These are phyloP conservation scores for Kokia cookei DNA, from an alignment of 441 rosid species.

Conservation along the genomic window DNA sequence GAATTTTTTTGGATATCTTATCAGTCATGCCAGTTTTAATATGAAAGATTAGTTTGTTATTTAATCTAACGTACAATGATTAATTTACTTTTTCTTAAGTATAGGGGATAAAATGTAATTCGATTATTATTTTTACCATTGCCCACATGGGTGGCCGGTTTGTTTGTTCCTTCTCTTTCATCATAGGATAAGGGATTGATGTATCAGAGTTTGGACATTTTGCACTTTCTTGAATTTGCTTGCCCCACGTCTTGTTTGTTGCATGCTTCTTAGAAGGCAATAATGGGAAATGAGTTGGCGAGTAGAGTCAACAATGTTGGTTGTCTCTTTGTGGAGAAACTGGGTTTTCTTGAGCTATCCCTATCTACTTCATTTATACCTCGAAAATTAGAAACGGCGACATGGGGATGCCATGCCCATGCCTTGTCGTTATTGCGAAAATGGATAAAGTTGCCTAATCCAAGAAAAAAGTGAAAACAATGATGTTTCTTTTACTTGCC, in stretches of 20 bases:
- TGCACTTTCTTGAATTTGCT: background rate
- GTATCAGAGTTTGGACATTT: background rate
- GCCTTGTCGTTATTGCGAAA: background rate
- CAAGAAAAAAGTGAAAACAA: background rate
- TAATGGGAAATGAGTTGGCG: background rate
- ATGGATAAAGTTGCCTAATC: background rate
- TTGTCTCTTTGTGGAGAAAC: constrained; percentile 8
- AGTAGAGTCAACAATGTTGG: background rate
- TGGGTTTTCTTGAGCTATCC: background rate
- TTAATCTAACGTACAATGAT: too few relatives aligned
- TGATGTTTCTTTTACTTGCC: background rate
- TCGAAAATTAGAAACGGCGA: background rate
- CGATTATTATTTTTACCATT: background rate
- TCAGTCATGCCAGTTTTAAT: too few relatives aligned
- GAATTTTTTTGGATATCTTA: too few relatives aligned
- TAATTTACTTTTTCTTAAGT: rapidly evolving
- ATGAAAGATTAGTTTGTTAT: rapidly evolving
- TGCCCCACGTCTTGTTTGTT: background rate
- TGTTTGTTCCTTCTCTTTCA: background rate
- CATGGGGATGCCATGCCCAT: background rate
- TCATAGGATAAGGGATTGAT: constrained; percentile 3
- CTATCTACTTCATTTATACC: too few relatives aligned
- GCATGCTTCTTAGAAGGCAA: background rate
- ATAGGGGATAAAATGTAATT: too few relatives aligned
- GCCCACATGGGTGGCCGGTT: background rate